Percentiles rank a stretch among this genome's conserved stretches.
Evolutionary conservation across 2,329 filamentous ascomycete genomes (phyloP).

Genomic region (Paraphaeosphaeria minitans): DNA sequence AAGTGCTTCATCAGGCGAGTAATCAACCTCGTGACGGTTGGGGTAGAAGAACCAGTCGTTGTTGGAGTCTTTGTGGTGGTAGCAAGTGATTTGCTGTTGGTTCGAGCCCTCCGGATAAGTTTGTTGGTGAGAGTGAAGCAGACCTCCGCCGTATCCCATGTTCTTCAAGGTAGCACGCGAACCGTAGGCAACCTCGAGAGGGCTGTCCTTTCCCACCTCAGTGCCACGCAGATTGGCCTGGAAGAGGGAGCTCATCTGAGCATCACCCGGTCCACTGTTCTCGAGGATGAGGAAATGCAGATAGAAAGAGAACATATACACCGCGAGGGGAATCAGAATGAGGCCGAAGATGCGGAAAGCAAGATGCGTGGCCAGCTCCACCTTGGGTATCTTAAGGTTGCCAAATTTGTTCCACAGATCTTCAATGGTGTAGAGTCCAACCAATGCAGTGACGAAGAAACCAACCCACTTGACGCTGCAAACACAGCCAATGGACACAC

Average conservation of each 20-base stretch:
- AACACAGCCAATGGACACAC: slow-evolving; percentile 94
- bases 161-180: slow-evolving; percentile 95
- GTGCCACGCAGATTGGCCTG: slow-evolving; percentile 95
- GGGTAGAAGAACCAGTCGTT: slow-evolving; percentile 99
- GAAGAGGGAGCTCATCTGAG: slow-evolving; percentile 99
- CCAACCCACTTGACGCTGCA: slow-evolving; percentile 99
- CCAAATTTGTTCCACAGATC: slow-evolving; percentile 99
- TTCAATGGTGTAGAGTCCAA: slow-evolving; percentile 93
- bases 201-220: slow-evolving; percentile 91
- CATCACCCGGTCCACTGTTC: slow-evolving; percentile 92
- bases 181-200: slow-evolving; percentile 86
- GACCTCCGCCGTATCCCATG: slow-evolving; percentile 97
- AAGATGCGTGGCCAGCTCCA: slow-evolving; percentile 75
- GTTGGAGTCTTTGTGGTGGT: slow-evolving; percentile 99
- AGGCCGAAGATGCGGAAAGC: slow-evolving; percentile 80
- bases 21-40: slow-evolving; percentile 77
- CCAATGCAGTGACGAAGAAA: slow-evolving; percentile 91
- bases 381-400: slow-evolving; percentile 84
- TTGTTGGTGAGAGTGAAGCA: slow-evolving; percentile 95
- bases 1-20: slow-evolving; percentile 70
- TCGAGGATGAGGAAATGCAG: slow-evolving; percentile 93
- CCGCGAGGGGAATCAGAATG: slow-evolving; percentile 84
- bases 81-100: slow-evolving; percentile 98
- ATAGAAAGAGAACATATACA: slow-evolving; percentile 96
- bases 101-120: slow-evolving; percentile 91